phyloP scores from a whole-genome alignment of 768 basidiomycete species.

The Psilocybe sp. region DNA sequence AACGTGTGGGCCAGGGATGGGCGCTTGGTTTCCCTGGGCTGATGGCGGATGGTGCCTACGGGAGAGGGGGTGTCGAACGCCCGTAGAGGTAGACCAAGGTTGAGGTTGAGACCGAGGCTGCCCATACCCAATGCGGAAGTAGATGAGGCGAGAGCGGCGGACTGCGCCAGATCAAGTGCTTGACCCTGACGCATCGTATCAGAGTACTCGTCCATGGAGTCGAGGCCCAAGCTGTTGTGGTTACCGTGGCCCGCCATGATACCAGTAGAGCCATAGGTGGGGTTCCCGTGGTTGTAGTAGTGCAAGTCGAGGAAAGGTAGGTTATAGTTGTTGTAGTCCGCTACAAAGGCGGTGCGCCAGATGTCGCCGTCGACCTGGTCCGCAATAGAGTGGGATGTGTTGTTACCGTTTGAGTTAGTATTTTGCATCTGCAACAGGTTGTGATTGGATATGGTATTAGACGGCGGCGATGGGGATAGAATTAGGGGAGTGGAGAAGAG shows the following conservation, averaged over 20 bases:
- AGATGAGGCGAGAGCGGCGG: constrained; percentile 13
- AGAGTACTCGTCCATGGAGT: constrained; percentile 13
- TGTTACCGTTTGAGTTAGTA: no score
- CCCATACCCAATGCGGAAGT: neutral
- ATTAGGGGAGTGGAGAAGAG: constrained; percentile 6
- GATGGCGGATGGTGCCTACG: constrained; percentile 11
- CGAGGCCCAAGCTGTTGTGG: constrained; percentile 7
- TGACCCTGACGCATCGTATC: constrained; percentile 24
- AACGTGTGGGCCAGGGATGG: no score
- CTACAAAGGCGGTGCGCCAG: constrained; percentile 6
- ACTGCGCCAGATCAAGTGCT: constrained; percentile 37
- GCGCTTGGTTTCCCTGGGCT: neutral
- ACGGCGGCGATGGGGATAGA: constrained; percentile 4
- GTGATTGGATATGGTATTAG: no score
- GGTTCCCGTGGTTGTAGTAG: constrained; percentile 28
- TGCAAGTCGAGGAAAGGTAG: constrained; percentile 75
- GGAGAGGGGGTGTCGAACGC: constrained; percentile 10
- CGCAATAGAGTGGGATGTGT: neutral
- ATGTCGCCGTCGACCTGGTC: constrained; percentile 2
- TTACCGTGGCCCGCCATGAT: neutral
- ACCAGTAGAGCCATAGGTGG: neutral
- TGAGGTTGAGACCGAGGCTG: neutral
- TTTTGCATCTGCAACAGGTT: no score
- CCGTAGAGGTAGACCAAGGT: constrained; percentile 7
- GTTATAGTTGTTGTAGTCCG: constrained; percentile 30